These are phyloP conservation scores for Corymbia calophylla DNA, from an alignment of 441 rosid species.

Conservation along the genomic window DNA sequence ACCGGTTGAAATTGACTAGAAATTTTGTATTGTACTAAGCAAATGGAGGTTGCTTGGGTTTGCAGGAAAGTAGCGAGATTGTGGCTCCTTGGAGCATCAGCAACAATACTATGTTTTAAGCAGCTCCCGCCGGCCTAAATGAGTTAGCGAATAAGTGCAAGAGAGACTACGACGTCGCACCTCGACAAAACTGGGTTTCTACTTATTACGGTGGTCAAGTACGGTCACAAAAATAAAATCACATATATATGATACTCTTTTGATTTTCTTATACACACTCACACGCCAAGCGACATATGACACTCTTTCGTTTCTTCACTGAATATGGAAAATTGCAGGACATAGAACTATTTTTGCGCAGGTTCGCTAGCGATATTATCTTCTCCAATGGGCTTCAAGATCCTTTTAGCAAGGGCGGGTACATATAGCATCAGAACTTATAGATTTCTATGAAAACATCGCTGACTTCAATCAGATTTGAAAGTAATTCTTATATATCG, in stretches of 20 bases:
- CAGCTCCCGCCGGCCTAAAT: neutral
- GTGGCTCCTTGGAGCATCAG: neutral
- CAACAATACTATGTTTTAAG: neutral
- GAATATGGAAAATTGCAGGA: slow-evolving; percentile 25
- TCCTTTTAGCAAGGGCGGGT: slow-evolving; percentile 80
- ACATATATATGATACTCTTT: neutral
- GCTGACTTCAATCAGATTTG: neutral
- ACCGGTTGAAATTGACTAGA: neutral
- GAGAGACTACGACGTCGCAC: neutral
- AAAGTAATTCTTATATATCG: neutral
- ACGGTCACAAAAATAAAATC: neutral
- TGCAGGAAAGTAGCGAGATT: neutral
- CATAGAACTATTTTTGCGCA: slow-evolving; percentile 40
- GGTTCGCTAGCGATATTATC: slow-evolving; percentile 73
- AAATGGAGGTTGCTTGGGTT: neutral
- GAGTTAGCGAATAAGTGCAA: neutral
- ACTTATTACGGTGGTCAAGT: neutral
- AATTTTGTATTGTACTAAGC: neutral
- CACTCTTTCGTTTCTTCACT: neutral
- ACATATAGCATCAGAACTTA: neutral
- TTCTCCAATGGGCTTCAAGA: slow-evolving; percentile 77
- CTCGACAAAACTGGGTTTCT: neutral
- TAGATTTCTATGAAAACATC: neutral
- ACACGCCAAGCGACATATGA: neutral
- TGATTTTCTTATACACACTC: neutral